These are phyloP conservation scores for Petunia axillaris DNA, from an alignment of 257 asterid species.

Conservation along the genomic window DNA sequence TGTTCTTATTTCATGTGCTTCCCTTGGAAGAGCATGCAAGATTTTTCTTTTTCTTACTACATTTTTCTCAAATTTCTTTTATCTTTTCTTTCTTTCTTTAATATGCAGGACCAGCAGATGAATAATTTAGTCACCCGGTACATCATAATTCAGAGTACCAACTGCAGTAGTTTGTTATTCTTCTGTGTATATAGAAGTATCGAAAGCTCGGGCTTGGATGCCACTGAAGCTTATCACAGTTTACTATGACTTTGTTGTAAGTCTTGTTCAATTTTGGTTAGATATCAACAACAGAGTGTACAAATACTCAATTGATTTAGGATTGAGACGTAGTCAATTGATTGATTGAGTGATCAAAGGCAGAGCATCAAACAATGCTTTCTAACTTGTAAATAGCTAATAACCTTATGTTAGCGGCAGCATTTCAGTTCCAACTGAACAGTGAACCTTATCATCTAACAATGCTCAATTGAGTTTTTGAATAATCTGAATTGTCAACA, in stretches of 20 bases:
- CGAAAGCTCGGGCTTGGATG: not conserved
- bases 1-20: not conserved
- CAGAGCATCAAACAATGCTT: conserved; percentile 5
- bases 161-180: not conserved
- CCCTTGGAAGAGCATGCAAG: not conserved
- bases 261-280: conserved; percentile 21
- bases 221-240: conserved; percentile 24
- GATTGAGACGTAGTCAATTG: not conserved
- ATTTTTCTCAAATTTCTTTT: not conserved
- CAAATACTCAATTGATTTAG: not conserved
- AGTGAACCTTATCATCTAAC: not conserved
- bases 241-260: not conserved
- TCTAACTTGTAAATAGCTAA: conserved; percentile 14
- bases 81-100: not conserved
- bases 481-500: not conserved
- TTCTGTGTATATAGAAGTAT: conserved; percentile 15
- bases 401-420: not conserved
- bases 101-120: conserved; percentile 20
- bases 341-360: conserved; percentile 18
- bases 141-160: conserved; percentile 11
- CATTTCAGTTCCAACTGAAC: conserved; percentile 13
- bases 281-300: not conserved
- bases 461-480: not conserved
- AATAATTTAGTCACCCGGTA: conserved; percentile 12
- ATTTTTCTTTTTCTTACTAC: not conserved